Base-by-base conservation (phyloP, 2,329 filamentous ascomycete genomes). In the Verticillium zaregamsianum region DNA sequence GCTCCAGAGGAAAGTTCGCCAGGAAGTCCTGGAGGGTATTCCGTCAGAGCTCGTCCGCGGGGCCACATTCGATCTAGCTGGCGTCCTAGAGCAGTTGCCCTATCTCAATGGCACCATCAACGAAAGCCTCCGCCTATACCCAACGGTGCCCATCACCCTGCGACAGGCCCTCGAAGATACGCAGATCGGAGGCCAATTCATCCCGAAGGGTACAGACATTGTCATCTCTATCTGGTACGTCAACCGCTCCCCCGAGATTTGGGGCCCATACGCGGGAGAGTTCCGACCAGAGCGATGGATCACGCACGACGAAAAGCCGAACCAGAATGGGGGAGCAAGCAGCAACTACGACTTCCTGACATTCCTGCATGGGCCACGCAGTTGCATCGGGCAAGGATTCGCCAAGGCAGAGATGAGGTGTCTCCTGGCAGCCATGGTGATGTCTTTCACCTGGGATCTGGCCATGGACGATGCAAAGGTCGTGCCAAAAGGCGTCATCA, bases 221-320 rank as follows among this genome's bases (percentile, higher is more conserved):
- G 77, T 89, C 57, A 73, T 93, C 11, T 76, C 82, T 0, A 76
- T 78, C 23, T 81, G 78, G 77, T 83, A 86, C 3, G 82, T 96
- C 61, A 92, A 96, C 74, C 92, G 92, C 75, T 88, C 84, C 5
- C 83, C 77, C 40, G 82, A 85, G 60, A 90, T 93, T 68, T 93
- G 90, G 90, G 90, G 90, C 1, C 69, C 80, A 0, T 87, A 92
- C 64, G 89, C 86, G 0, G 86, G 90, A 7, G 81, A 86, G 3
- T 96, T 93, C 75, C 79, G 82, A 5, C 92, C 92, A 0, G 91
- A 93, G 73, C 80, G 92, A 20, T 96, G 91, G 91, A 80, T 88
- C 68, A 93, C 81, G 15, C 73, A 69, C 0, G 66, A 85, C 1
- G 92, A 88, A 0, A 67, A 86, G 1, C 75, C 84, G 57, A 91